These are phyloP conservation scores for Mortierella sp. DNA, from an alignment of 371 early-diverging fungal species.

Conservation along the genomic window DNA sequence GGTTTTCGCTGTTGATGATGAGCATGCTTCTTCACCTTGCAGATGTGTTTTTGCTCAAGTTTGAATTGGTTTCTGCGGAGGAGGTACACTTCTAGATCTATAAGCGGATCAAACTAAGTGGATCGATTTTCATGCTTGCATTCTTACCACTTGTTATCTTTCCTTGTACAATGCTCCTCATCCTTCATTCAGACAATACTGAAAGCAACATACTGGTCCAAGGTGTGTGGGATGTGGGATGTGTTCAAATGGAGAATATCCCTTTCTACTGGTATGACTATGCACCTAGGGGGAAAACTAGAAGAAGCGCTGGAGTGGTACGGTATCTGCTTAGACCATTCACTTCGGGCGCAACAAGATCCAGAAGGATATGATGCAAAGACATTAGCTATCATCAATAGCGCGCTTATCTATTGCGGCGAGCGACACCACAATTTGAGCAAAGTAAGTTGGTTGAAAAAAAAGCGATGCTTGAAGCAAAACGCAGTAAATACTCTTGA, in stretches of 20 bases:
- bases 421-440: slow-evolving; percentile 16
- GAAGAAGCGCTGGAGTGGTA: slow-evolving; percentile 48
- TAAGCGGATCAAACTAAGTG: slow-evolving; percentile 4
- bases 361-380: slow-evolving; percentile 49
- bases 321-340: slow-evolving; percentile 33
- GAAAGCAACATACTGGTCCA: slow-evolving; percentile 49
- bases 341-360: slow-evolving; percentile 16
- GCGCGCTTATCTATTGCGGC: slow-evolving; percentile 40
- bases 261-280: slow-evolving; percentile 37
- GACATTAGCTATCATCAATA: slow-evolving; percentile 41
- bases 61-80: slow-evolving; percentile 34
- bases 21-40: slow-evolving; percentile 43
- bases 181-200: slow-evolving; percentile 25
- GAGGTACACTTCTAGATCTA: slow-evolving; percentile 19
- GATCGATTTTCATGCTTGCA: too few relatives aligned
- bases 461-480: too few relatives aligned
- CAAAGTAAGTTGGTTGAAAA: slow-evolving; percentile 24
- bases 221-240: slow-evolving; percentile 42
- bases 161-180: too few relatives aligned
- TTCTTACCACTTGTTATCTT: neutral
- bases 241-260: slow-evolving; percentile 41
- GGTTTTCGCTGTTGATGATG: slow-evolving; percentile 51
- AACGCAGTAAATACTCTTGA: too few relatives aligned
- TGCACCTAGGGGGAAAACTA: slow-evolving; percentile 37
- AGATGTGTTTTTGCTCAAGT: slow-evolving; percentile 44